Percentiles rank a stretch among this genome's conserved stretches.
Evolutionary conservation across 208 protist genomes (phyloP).

Genomic region (Blechomonas ayalai): DNA sequence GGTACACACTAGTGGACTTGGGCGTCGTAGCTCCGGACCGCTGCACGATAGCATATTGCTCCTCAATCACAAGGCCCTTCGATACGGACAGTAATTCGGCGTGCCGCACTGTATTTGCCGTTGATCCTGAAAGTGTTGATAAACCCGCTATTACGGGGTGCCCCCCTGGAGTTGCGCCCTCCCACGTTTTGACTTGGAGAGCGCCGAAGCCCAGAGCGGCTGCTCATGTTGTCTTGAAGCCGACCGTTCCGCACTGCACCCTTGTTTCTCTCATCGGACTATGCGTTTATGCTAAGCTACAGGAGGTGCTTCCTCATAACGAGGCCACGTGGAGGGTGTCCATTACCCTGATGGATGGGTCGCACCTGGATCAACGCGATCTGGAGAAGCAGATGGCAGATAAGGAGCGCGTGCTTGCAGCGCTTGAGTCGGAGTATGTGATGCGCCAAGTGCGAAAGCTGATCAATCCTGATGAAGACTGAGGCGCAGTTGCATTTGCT

Average conservation of each 20-base stretch:
- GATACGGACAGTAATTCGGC: too few species aligned
- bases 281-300: slow-evolving; percentile 12
- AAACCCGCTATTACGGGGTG: background rate
- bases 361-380: slow-evolving; percentile 10
- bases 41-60: slow-evolving; percentile 9
- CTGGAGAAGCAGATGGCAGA: slow-evolving; percentile 16
- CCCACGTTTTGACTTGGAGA: too few species aligned
- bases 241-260: slow-evolving; percentile 20
- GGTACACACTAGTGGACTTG: slow-evolving; percentile 14
- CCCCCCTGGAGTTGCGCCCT: too few species aligned
- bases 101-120: background rate
- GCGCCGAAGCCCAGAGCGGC: slow-evolving; percentile 8
- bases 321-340: slow-evolving; percentile 12
- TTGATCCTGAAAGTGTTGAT: too few species aligned
- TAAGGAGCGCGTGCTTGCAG: slow-evolving; percentile 18
- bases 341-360: slow-evolving; percentile 15
- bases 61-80: too few species aligned
- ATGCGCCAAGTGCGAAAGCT: slow-evolving; percentile 9
- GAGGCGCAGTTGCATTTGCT: slow-evolving; percentile 2
- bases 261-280: slow-evolving; percentile 20
- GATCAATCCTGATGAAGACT: slow-evolving; percentile 11
- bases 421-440: slow-evolving; percentile 12
- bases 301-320: slow-evolving; percentile 10
- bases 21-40: slow-evolving; percentile 15
- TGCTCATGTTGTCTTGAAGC: slow-evolving; percentile 13